Evolutionary conservation across 2,329 filamentous ascomycete species (phyloP), one percentile per base, ranked within the genome.

Genomic region (Emmonsia crescens): DNA sequence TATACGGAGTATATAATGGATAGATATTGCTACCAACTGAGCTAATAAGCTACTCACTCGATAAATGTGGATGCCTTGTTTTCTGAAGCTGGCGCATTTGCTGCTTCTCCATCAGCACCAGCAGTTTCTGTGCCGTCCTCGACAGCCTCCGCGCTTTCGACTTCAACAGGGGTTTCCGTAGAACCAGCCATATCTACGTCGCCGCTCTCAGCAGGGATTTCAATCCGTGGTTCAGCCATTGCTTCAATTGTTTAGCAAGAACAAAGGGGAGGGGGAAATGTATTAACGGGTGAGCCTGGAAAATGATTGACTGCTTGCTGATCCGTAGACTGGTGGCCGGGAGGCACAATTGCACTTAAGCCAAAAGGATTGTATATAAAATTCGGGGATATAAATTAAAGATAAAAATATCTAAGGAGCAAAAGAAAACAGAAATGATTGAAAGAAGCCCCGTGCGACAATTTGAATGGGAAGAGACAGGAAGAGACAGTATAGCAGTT

Each of bases 111-210:
- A 33, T 58, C 56, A 9, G 46, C 61, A 14, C 56, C 16, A 24
- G 29, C 36, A 5, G 40, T 16, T 33, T 61, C 63, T 54, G 58
- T 19, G 21, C 36, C 29, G 8, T 31, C 40, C 31, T 61, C 60
- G 5, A 48, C 21, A 21, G 36, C 40, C 31, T 16, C 61, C 36
- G 60, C 51, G 31, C 24, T 52, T 27, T 59, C 55, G 38, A 27
- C 33, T 19, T 46, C 55, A 21, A 52, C 61, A 14, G 61, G 57
- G 19, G 63, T 44, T 27, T 58, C 51, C 19, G n/a, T 63, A 29
- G 64, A 64, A 19, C 62, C 66, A 21, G 62, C 61, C 68, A 73
- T 72, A 51, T 71, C 68, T 8, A 70, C 65, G 62, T 73, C 70
- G 27, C 63, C 21, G 29, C 21, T 48, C 31, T 57, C 54, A 31